Conservation (phyloP, 257 asterid species). For the Fraxinus pennsylvanica region DNA sequence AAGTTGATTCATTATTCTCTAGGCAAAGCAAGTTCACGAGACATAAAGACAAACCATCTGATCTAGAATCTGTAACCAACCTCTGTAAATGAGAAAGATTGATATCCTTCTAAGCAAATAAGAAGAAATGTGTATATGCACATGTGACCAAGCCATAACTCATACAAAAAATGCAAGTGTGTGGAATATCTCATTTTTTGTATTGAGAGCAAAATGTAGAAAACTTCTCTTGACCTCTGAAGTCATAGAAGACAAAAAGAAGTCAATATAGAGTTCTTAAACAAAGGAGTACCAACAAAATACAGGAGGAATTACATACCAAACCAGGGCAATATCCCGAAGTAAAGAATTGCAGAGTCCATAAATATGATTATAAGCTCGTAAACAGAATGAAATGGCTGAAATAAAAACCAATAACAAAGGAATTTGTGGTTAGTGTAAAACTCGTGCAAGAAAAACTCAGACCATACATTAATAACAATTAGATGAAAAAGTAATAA, state of each 20-base stretch:
- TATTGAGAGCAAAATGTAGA: slow-evolving; percentile 62
- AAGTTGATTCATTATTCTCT: not conserved
- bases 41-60: slow-evolving; percentile 3
- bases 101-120: slow-evolving; percentile 13
- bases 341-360: slow-evolving; percentile 82
- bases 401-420: slow-evolving; percentile 21
- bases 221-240: slow-evolving; percentile 72
- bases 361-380: slow-evolving; percentile 73
- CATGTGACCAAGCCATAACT: slow-evolving; percentile 93
- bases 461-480: slow-evolving; percentile 4
- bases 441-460: not conserved
- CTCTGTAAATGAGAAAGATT: not conserved
- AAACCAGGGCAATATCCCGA: slow-evolving; percentile 85
- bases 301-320: slow-evolving; percentile 69
- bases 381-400: slow-evolving; percentile 82
- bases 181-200: slow-evolving; percentile 29
- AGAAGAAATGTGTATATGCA: slow-evolving; percentile 29
- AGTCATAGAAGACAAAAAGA: slow-evolving; percentile 25
- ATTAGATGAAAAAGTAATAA: slow-evolving; percentile 18
- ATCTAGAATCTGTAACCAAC: slow-evolving; percentile 3
- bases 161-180: slow-evolving; percentile 86
- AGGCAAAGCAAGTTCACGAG: slow-evolving; percentile 3
- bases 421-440: slow-evolving; percentile 15
- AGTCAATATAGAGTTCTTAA: slow-evolving; percentile 18
- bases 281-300: slow-evolving; percentile 6